Evolutionary conservation across 345 rosid genomes (phyloP).

Genomic region (Linum lewisii): DNA sequence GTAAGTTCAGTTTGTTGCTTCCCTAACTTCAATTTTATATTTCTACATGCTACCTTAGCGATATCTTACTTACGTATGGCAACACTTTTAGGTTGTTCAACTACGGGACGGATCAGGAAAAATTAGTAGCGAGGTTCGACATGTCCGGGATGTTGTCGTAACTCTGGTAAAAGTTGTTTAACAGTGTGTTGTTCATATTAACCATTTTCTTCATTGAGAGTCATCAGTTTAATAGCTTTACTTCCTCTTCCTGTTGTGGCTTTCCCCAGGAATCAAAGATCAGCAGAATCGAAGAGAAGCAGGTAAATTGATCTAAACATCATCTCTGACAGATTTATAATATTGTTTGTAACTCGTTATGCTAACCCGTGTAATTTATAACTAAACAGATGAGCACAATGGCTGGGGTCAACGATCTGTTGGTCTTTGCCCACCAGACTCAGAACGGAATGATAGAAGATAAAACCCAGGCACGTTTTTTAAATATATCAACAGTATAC

Average conservation of each 20-base stretch:
- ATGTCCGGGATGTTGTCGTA: slow-evolving; percentile 60
- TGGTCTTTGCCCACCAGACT: slow-evolving; percentile 25
- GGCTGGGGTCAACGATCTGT: slow-evolving; percentile 38
- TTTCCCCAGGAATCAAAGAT: slow-evolving; percentile 47
- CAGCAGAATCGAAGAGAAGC: slow-evolving; percentile 49
- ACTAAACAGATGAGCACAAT: slow-evolving; percentile 26
- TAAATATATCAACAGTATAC: background rate
- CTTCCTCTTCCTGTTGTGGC: background rate
- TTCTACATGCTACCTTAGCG: slow-evolving; percentile 11
- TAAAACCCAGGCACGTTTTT: slow-evolving; percentile 34
- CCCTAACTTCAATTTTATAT: background rate
- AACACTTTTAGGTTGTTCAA: slow-evolving; percentile 36
- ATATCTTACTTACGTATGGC: background rate
- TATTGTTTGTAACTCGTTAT: slow-evolving; percentile 4
- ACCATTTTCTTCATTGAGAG: slow-evolving; percentile 4
- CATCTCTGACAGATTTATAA: background rate
- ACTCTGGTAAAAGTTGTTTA: slow-evolving; percentile 43
- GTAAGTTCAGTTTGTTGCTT: slow-evolving; percentile 26
- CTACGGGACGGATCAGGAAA: slow-evolving; percentile 37
- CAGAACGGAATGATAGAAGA: slow-evolving; percentile 29
- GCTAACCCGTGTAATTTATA: slow-evolving; percentile 12
- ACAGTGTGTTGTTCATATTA: slow-evolving; percentile 1
- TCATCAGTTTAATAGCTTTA: background rate
- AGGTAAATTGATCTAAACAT: slow-evolving; percentile 33
- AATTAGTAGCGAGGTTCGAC: slow-evolving; percentile 38